Evolutionary conservation across 495 filamentous ascomycete genomes (phyloP).

Genomic region (Hyaloscypha hepaticicola): DNA sequence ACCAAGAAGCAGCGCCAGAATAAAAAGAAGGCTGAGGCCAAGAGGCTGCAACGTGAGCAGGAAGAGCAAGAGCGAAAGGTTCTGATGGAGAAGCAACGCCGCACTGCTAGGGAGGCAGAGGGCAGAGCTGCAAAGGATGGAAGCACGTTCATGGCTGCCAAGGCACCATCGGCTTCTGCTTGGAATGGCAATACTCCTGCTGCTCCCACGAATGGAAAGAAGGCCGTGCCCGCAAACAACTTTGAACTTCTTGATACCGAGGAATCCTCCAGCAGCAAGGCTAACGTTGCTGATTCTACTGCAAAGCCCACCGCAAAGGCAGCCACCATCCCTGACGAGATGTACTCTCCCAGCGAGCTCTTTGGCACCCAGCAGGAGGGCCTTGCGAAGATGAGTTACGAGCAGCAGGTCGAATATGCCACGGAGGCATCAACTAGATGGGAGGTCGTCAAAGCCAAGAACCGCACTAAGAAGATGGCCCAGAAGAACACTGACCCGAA

Average conservation of each 20-base stretch:
- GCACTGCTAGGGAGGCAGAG: conserved; percentile 74
- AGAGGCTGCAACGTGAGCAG: conserved; percentile 67
- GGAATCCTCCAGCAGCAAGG: conserved; percentile 46
- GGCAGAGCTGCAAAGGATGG: conserved; percentile 75
- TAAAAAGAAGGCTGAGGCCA: conserved; percentile 73
- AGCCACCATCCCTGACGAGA: conserved; percentile 27
- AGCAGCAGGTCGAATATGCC: conserved; percentile 75
- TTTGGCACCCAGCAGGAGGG: conserved; percentile 15
- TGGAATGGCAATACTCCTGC: conserved; percentile 45
- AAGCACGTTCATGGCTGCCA: conserved; percentile 52
- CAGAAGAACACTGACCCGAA: conserved; percentile 2
- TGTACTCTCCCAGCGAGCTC: conserved; percentile 16
- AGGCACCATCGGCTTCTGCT: conserved; percentile 50
- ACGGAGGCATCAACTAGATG: conserved; percentile 70
- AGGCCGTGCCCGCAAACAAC: conserved; percentile 25
- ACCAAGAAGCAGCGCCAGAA: conserved; percentile 93
- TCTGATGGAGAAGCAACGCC: conserved; percentile 74
- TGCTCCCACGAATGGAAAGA: conserved; percentile 29
- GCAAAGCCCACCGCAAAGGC: conserved; percentile 29
- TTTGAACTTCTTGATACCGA: conserved; percentile 75
- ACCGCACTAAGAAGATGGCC: conserved; percentile 19
- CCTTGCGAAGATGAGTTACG: conserved; percentile 67
- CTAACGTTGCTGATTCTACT: not conserved
- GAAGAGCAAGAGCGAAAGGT: conserved; percentile 71
- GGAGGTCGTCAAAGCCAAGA: conserved; percentile 62